Evolutionary conservation across 2,329 filamentous ascomycete genomes (phyloP).

Genomic region (Nigrograna mackinnonii): DNA sequence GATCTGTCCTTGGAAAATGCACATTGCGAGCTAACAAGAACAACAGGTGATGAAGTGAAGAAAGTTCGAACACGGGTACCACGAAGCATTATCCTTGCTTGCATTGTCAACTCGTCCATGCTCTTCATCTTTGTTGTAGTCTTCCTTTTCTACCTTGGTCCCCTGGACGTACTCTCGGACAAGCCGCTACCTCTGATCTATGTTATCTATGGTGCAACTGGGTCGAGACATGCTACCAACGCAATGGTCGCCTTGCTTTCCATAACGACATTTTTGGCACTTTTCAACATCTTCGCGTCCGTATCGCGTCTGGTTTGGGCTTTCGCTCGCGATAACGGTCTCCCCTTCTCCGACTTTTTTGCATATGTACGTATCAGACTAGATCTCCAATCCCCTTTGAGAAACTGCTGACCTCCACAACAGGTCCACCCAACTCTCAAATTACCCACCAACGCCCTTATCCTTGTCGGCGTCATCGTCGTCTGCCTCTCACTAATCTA

Average conservation of each 20-base stretch:
- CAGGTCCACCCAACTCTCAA: background rate
- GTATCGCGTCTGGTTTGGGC: constrained; percentile 40
- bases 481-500: constrained; percentile 33
- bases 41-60: constrained; percentile 49
- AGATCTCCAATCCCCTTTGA: background rate
- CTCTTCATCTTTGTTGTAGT: constrained; percentile 37
- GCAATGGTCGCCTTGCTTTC: constrained; percentile 34
- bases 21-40: constrained; percentile 30
- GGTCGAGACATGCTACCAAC: constrained; percentile 24
- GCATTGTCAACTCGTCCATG: constrained; percentile 41
- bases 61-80: constrained; percentile 46
- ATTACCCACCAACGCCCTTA: background rate
- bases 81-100: constrained; percentile 45
- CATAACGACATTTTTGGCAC: constrained; percentile 30
- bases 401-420: background rate
- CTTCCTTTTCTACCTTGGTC: constrained; percentile 37
- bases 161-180: constrained; percentile 27
- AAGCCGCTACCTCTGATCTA: background rate
- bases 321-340: constrained; percentile 38
- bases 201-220: constrained; percentile 19
- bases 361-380: background rate
- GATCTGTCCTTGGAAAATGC: background rate
- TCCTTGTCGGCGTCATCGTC: background rate
- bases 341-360: constrained; percentile 34
- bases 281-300: constrained; percentile 34